Conservation (phyloP, 495 filamentous ascomycete species). For the Cudoniella acicularis region DNA sequence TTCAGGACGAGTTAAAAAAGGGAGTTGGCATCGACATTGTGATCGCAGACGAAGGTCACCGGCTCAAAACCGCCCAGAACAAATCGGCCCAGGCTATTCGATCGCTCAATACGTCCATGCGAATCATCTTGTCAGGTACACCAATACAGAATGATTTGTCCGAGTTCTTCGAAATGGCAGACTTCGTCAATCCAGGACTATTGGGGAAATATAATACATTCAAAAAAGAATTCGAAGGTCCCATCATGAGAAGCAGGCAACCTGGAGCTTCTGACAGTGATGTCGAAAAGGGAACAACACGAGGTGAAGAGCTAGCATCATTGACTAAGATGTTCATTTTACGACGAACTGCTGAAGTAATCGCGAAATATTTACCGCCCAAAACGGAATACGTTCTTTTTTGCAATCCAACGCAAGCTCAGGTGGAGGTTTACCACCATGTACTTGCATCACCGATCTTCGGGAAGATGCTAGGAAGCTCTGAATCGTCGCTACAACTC, state of each 20-base stretch:
- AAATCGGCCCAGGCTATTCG: constrained; percentile 75
- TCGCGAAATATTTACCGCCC: constrained; percentile 68
- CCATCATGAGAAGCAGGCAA: constrained; percentile 70
- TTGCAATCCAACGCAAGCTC: constrained; percentile 66
- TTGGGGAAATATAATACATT: constrained; percentile 66
- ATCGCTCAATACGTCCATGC: constrained; percentile 61
- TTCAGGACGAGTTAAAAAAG: constrained; percentile 64
- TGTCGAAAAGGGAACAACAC: constrained; percentile 68
- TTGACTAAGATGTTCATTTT: constrained; percentile 73
- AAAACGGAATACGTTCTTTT: constrained; percentile 79
- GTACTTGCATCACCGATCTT: constrained; percentile 70
- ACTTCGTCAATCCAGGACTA: constrained; percentile 75
- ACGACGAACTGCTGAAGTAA: constrained; percentile 69
- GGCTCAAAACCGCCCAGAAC: constrained; percentile 78
- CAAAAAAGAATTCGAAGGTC: constrained; percentile 67
- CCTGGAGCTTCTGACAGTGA: constrained; percentile 64
- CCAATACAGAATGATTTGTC: constrained; percentile 78
- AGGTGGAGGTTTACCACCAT: constrained; percentile 63
- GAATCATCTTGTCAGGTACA: constrained; percentile 72
- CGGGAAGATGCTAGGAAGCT: constrained; percentile 58
- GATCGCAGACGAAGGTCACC: constrained; percentile 77
- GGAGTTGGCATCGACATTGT: constrained; percentile 69
- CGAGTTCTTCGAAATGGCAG: constrained; percentile 76
- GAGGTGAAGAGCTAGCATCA: constrained; percentile 62
- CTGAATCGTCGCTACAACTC: constrained; percentile 67